Base-by-base conservation (phyloP, 495 filamentous ascomycete genomes). In the Podospora pseudoanserina region DNA sequence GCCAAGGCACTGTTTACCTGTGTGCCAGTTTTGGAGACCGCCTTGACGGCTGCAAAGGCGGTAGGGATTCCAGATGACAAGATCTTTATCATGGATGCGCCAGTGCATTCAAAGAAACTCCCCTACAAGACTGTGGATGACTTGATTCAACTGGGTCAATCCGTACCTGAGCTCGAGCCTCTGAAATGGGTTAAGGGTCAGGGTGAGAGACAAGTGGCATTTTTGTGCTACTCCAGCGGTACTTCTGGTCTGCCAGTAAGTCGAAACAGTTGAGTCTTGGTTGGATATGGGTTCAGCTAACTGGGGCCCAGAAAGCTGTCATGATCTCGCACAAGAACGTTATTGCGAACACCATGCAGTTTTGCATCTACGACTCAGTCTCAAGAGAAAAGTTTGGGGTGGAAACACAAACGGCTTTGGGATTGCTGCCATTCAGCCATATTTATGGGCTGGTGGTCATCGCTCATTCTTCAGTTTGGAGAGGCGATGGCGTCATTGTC, bases 311-410 rank as follows among this genome's bases (percentile, higher is more conserved):
- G 89, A 97, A 97, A 92, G 93, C 92, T 28, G 93, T 96, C 53
- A 96, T 93, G 92, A 92, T 97, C 69, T 90, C 92, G 16, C 93
- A 97, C 78, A 79, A 82, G 18, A 97, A 97, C 74, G 90, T 96
- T 19, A 97, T 97, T 63, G 87, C 92, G 32, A 97, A 96, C 72
- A 84, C 87, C 1, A 74, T 95, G 72, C 90, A 93, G 72, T 83
- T 88, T 66, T 68, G 73, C 19, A 75, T 82, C 15, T 88, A 80
- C 67, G 90, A 94, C 34, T 74, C 78, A n/a, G 70, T 78, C 1
- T 68, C 73, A 4, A 69, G 78, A 54, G 78, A 73, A 44, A 72
- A 82, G 32, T 70, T 73, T 1, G 79, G 81, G 11, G 67, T 79
- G 59, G 78, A 79, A 39, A 88, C 86, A 0, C 90, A 94, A 60